Evolutionary conservation across 2,329 filamentous ascomycete species (phyloP), one percentile per base, ranked within the genome.

Genomic region (Canariomyces notabilis): DNA sequence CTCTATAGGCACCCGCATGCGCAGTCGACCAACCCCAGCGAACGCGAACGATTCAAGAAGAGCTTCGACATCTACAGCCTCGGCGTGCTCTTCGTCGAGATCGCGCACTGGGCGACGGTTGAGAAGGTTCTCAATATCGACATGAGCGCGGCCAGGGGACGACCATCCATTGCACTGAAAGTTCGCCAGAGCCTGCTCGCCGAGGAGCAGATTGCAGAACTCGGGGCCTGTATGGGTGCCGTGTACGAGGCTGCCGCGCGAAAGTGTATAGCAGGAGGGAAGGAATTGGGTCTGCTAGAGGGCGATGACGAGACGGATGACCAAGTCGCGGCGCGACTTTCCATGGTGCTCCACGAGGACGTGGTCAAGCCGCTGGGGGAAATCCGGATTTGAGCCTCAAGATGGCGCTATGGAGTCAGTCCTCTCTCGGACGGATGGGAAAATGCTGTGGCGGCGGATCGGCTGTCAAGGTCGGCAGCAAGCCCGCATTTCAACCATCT

Each of bases 71-170:
- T 71, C 20, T 72, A 72, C 60, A 72, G 68, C 46, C 61, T 78
- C 2, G 75, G 74, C 1, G 64, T 76, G 4, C 61, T 77, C 2
- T 63, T 77, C 6, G 64, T 76, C 5, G 74, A 77, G 59, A 71
- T 77, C 33, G 60, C 57, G 0, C 51, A 57, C 46, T 63, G 60
- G 60, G 39, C 46, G 5, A 52, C 56, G n/a, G 46, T 62, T 6
- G 56, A 60, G 21, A 33, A 23, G 11, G 45, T 61, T 6, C 42
- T 62, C 16, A 43, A 38, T 19, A 53, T 60, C 21, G 49, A 60
- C 43, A 37, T 56, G 19, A 50, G 52, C 21, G 52, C 42, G 8
- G 55, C 50, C 3, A 37, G 52, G 11, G 50, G 44, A 1, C 45
- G 57, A 23, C 53, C 56, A 11, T 58, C 57, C 2, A 49, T 57